phyloP scores from a whole-genome alignment of 805 yeast species.

The Monosporozyma yasuniensis region DNA sequence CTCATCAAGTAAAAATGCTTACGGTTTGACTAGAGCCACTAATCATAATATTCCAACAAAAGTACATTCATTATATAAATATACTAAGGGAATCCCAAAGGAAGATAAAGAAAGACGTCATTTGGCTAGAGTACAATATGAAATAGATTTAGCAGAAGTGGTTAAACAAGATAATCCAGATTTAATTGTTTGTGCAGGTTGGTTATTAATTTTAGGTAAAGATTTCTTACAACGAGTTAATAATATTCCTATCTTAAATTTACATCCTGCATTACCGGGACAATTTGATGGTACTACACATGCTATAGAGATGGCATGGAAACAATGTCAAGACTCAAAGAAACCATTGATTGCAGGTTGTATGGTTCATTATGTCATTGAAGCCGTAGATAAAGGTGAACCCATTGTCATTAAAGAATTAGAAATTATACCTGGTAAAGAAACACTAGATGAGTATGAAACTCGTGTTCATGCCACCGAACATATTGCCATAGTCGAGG shows the following conservation, averaged over 20 bases:
- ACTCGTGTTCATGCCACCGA: slow-evolving; percentile 73
- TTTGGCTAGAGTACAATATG: slow-evolving; percentile 60
- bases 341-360: slow-evolving; percentile 79
- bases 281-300: slow-evolving; percentile 88
- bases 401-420: slow-evolving; percentile 80
- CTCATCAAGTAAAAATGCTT: slow-evolving; percentile 81
- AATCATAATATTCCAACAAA: slow-evolving; percentile 61
- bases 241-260: slow-evolving; percentile 71
- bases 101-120: slow-evolving; percentile 51
- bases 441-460: slow-evolving; percentile 72
- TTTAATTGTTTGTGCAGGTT: slow-evolving; percentile 93
- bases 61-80: slow-evolving; percentile 61
- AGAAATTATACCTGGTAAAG: slow-evolving; percentile 53
- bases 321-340: slow-evolving; percentile 66
- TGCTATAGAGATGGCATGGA: slow-evolving; percentile 94
- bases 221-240: slow-evolving; percentile 53
- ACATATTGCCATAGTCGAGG: slow-evolving; percentile 90
- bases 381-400: slow-evolving; percentile 89
- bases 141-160: slow-evolving; percentile 64
- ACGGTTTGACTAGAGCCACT: slow-evolving; percentile 72
- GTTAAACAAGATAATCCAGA: slow-evolving; percentile 63
- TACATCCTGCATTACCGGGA: slow-evolving; percentile 96
- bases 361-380: slow-evolving; percentile 95
- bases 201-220: slow-evolving; percentile 89
- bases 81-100: slow-evolving; percentile 68